These are phyloP conservation scores for Corynascus novoguineensis DNA, from an alignment of 495 filamentous ascomycete species.

Conservation along the genomic window DNA sequence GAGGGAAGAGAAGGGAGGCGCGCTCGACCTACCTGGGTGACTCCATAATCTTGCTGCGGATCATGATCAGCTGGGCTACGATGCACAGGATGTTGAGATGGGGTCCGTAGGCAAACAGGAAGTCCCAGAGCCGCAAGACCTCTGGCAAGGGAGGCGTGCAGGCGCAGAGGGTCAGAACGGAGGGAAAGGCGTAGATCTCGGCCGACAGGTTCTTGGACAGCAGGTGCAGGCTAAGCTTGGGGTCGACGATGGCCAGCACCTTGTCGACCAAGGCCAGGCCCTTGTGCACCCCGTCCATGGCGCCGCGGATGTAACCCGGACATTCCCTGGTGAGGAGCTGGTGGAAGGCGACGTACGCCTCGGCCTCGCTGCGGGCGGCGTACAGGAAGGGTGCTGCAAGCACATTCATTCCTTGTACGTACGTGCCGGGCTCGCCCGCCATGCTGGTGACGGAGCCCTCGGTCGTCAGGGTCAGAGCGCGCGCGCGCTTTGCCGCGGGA, in stretches of 20 bases:
- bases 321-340: constrained; percentile 83
- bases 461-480: constrained; percentile 50
- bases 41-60: constrained; percentile 74
- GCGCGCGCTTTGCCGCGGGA: constrained; percentile 46
- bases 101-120: constrained; percentile 89
- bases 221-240: constrained; percentile 77
- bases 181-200: constrained; percentile 96
- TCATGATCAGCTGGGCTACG: constrained; percentile 88
- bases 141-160: constrained; percentile 97
- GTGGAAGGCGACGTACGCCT: constrained; percentile 89
- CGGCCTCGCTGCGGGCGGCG: constrained; percentile 86
- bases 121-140: constrained; percentile 95
- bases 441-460: constrained; percentile 51
- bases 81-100: constrained; percentile 96
- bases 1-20: not conserved
- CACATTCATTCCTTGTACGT: constrained; percentile 99
- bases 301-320: constrained; percentile 88
- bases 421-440: constrained; percentile 64
- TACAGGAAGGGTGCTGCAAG: constrained; percentile 97
- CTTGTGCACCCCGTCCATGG: constrained; percentile 96
- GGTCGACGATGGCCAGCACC: constrained; percentile 82
- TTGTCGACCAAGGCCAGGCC: constrained; percentile 87
- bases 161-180: constrained; percentile 88
- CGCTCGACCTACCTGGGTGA: constrained; percentile 66
- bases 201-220: constrained; percentile 80